These are phyloP conservation scores for Sarocladium strictum DNA, from an alignment of 2,329 filamentous ascomycete genomes.

Conservation along the genomic window DNA sequence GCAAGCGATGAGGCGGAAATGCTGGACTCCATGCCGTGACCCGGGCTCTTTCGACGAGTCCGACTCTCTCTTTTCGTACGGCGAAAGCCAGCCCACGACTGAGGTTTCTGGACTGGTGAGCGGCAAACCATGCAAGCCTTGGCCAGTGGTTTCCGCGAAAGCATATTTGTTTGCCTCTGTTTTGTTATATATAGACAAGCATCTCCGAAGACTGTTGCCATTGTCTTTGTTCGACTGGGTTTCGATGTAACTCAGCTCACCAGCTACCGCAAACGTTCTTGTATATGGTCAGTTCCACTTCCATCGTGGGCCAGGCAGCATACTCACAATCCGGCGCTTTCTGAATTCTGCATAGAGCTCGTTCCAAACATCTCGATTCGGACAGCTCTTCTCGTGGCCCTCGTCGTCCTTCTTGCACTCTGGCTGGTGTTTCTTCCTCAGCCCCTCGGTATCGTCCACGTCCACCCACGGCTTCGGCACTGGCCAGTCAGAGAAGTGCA, in stretches of 20 bases:
- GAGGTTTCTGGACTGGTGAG: no score
- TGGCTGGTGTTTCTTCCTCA: constrained; percentile 4
- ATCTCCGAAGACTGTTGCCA: no score
- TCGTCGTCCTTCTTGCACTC: neutral
- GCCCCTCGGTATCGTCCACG: neutral
- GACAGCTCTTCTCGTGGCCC: neutral
- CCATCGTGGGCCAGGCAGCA: neutral
- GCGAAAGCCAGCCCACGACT: no score
- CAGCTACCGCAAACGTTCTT: neutral
- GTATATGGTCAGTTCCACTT: neutral
- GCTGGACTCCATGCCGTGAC: neutral
- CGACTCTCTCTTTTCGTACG: neutral
- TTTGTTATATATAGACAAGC: no score
- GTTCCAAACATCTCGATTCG: neutral
- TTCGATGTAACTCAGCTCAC: neutral
- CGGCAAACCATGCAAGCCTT: no score
- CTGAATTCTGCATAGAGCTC: neutral
- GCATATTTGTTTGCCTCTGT: no score
- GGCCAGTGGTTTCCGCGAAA: no score
- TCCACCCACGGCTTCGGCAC: constrained; percentile 23
- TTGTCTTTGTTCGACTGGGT: neutral
- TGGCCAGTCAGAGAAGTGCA: constrained; percentile 70
- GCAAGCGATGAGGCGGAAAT: neutral
- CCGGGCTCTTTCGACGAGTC: neutral
- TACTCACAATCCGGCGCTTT: neutral